A percentile compares a stretch with the other conserved stretches of the same genome.
These are phyloP conservation scores for Gossypium herbaceum DNA, from an alignment of 345 rosid genomes.

Conservation along the genomic window DNA sequence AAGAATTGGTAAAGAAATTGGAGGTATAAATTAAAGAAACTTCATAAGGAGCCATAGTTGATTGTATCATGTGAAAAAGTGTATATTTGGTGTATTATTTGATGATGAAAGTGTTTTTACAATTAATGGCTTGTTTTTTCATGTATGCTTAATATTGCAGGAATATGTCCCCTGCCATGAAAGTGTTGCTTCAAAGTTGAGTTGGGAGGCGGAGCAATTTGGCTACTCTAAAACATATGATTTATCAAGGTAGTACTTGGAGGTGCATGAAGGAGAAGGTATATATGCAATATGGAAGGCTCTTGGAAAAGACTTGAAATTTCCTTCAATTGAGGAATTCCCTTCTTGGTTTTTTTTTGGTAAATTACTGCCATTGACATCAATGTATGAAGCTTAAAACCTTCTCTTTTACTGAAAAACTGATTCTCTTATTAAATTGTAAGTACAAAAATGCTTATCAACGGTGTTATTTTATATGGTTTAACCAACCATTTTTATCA, in stretches of 20 bases:
- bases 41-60: too few relatives aligned
- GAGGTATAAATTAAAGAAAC: slow-evolving; percentile 47
- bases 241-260: slow-evolving; percentile 35
- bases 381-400: slow-evolving; percentile 27
- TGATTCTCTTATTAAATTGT: slow-evolving; percentile 27
- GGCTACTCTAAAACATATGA: slow-evolving; percentile 51
- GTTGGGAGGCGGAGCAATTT: slow-evolving; percentile 85
- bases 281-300: slow-evolving; percentile 20
- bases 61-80: background rate
- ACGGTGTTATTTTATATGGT: slow-evolving; percentile 20
- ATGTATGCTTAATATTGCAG: slow-evolving; percentile 30
- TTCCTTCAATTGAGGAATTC: slow-evolving; percentile 21
- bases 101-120: background rate
- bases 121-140: background rate
- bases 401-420: slow-evolving; percentile 19
- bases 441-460: slow-evolving; percentile 29
- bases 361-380: slow-evolving; percentile 43
- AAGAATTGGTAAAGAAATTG: slow-evolving; percentile 71
- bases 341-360: slow-evolving; percentile 18
- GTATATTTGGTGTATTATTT: background rate
- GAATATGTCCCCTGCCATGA: slow-evolving; percentile 90
- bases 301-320: slow-evolving; percentile 19
- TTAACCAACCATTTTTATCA: background rate
- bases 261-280: slow-evolving; percentile 3
- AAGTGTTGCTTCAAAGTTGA: slow-evolving; percentile 70